phyloP scores from a whole-genome alignment of 768 basidiomycete genomes.

The Podaxis sp. region DNA sequence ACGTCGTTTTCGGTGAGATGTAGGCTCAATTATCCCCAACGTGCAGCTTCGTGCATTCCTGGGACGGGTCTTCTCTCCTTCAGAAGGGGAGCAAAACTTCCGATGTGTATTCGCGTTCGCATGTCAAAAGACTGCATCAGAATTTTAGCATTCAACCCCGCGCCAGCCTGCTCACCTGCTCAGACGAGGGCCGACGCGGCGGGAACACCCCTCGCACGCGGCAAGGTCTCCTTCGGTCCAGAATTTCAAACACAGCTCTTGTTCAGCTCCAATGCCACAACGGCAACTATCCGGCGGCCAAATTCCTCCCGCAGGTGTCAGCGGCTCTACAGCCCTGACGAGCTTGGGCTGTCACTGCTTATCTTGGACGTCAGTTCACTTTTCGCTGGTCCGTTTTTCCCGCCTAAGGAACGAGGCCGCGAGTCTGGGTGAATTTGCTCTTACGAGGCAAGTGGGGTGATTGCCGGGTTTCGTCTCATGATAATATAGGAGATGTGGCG shows the following conservation, averaged over 20 bases:
- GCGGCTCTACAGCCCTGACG: not conserved
- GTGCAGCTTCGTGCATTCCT: not conserved
- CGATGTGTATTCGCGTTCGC: not conserved
- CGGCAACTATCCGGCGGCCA: constrained; percentile 11
- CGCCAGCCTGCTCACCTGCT: constrained; percentile 3
- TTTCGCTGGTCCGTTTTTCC: not conserved
- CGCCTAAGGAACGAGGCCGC: not conserved
- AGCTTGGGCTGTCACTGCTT: not conserved
- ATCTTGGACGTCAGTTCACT: not conserved
- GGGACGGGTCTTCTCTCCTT: not conserved
- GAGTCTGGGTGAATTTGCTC: constrained; percentile 1
- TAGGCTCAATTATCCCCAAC: not conserved
- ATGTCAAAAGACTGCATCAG: constrained; percentile 12
- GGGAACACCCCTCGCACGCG: not conserved
- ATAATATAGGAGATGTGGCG: constrained; percentile 12
- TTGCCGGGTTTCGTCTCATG: constrained; percentile 12
- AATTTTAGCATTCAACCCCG: not conserved
- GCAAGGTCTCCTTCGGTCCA: not conserved
- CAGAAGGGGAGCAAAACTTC: not conserved
- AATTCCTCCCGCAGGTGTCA: not conserved
- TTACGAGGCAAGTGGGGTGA: constrained; percentile 16
- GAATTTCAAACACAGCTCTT: constrained; percentile 15
- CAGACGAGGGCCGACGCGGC: not conserved
- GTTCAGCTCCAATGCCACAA: constrained; percentile 10
- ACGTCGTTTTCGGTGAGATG: not conserved